These are phyloP conservation scores for Poterioochromonas sp. DNA, from an alignment of 352 stramenopile species.

Conservation along the genomic window DNA sequence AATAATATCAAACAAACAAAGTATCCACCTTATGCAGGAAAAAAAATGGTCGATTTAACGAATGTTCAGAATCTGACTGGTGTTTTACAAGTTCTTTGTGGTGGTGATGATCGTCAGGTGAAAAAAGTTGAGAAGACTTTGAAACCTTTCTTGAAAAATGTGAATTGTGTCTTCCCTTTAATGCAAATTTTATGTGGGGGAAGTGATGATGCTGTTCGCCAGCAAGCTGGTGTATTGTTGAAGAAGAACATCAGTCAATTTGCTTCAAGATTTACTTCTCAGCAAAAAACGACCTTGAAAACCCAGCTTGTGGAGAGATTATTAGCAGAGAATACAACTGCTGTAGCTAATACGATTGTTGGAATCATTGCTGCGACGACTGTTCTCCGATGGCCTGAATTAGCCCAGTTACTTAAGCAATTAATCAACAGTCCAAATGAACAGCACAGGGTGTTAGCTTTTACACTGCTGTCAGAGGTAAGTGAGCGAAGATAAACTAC, in stretches of 20 bases:
- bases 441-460: not conserved
- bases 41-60: not conserved
- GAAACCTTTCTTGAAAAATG: constrained; percentile 83
- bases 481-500: not conserved
- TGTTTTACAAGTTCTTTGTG: constrained; percentile 62
- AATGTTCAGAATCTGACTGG: constrained; percentile 40
- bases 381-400: not conserved
- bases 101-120: constrained; percentile 85
- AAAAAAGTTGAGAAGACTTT: constrained; percentile 80
- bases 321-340: not conserved
- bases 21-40: too few relatives aligned
- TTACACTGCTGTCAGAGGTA: not conserved
- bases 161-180: constrained; percentile 39
- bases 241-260: constrained; percentile 7
- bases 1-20: too few relatives aligned
- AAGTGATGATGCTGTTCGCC: constrained; percentile 61
- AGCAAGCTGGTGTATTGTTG: not conserved
- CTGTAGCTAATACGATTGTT: not conserved
- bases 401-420: not conserved
- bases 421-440: not conserved
- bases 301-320: not conserved
- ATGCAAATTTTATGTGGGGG: constrained; percentile 54
- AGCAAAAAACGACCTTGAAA: constrained; percentile 1
- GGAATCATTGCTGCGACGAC: not conserved
- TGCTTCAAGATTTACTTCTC: not conserved